Base-by-base conservation (phyloP, 495 filamentous ascomycete genomes). In the Daldinia vernicosa region DNA sequence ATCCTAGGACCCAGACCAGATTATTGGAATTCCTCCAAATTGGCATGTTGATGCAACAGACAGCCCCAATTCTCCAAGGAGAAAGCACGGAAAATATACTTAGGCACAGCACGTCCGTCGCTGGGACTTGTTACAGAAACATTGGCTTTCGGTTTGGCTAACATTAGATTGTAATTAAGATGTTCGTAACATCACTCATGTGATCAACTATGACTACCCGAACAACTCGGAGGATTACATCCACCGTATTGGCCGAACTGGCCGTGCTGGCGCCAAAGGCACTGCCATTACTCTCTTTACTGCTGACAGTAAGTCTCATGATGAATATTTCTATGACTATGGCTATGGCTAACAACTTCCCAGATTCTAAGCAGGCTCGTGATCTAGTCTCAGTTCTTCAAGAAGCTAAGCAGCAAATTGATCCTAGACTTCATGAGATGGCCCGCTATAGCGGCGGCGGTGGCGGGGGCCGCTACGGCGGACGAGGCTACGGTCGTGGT, bases 161-260 rank as follows among this genome's bases (percentile, higher is more conserved):
- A 98, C 93, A 64, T 72, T 84, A 87, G 80, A 81, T 74, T 62
- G 76, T 73, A 75, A 79, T 90, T 51, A 97, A 99, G 95, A 99
- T 90, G 95, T 99, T 87, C 94, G 94, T 82, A 95, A 99, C 87
- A 99, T 99, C 84, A 98, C 95, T 82, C 95, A 99, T 85, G 95
- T 99, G 84, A 87, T 99, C 84, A 99, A 99, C 90, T 98, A 98
- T 92, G 95, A 99, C 83, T 97, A 97, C 81, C 95, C 95, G 79
- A 98, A 98, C 87, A 99, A 99, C 86, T 98, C 95, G 82, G 95
- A 99, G 84, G 95, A 98, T 81, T 99, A 99, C 76, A 95, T 99
- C 81, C 95, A 99, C 83, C 92, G 95, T 83, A 99, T 99, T 85
- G 95, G 91, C 80, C 89, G 93, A 88, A 98, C 95, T 81, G 95